Evolutionary conservation across 371 early-diverging fungal species (phyloP).

Genomic region (Saksenaea oblongispora): DNA sequence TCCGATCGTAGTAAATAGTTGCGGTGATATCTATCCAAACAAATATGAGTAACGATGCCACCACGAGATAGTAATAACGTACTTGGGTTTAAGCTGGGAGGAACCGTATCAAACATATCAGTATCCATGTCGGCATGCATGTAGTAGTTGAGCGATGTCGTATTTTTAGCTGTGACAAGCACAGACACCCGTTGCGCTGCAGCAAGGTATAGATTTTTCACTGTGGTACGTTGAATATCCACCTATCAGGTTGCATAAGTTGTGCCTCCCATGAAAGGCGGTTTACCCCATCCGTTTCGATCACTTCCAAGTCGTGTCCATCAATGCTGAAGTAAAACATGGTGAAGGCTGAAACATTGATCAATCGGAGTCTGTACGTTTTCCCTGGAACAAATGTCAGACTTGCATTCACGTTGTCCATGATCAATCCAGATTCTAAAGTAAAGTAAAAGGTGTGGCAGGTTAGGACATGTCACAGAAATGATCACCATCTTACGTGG

Average conservation of each 20-base stretch:
- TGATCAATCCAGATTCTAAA: constrained; percentile 55
- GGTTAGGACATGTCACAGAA: neutral
- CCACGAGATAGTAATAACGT: constrained; percentile 8
- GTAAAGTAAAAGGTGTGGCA: neutral
- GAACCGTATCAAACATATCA: constrained; percentile 73
- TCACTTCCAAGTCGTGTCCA: constrained; percentile 74
- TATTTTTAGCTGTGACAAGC: constrained; percentile 70
- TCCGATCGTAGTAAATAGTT: constrained; percentile 54
- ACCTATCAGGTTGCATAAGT: constrained; percentile 18
- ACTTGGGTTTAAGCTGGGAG: constrained; percentile 55
- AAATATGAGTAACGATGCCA: neutral
- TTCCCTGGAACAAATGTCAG: constrained; percentile 69
- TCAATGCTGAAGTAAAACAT: constrained; percentile 80
- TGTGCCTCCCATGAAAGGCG: neutral
- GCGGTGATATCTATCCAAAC: constrained; percentile 44
- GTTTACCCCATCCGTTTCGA: constrained; percentile 81
- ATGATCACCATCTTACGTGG: constrained; percentile 31
- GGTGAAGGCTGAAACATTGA: constrained; percentile 76
- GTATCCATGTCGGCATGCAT: constrained; percentile 77
- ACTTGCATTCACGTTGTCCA: constrained; percentile 44
- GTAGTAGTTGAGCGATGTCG: constrained; percentile 64
- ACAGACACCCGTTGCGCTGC: constrained; percentile 76
- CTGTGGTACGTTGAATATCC: constrained; percentile 54
- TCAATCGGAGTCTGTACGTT: constrained; percentile 81
- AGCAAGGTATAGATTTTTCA: constrained; percentile 58